These are phyloP conservation scores for Trypanosomatidae sp. DNA, from an alignment of 208 protist genomes.

Conservation along the genomic window DNA sequence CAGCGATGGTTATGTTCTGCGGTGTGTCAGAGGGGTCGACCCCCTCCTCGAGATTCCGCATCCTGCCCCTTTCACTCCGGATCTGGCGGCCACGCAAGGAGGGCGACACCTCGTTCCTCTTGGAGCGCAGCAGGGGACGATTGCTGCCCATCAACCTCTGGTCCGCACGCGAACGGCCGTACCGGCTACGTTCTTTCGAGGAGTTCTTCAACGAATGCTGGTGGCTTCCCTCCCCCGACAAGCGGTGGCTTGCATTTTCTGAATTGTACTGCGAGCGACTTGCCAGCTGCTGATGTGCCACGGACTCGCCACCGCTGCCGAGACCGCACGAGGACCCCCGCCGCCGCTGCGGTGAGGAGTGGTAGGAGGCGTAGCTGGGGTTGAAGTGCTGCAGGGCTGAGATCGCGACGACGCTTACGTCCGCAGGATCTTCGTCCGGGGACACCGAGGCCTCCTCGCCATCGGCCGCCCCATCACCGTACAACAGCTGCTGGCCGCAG, in stretches of 20 bases:
- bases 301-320: not conserved
- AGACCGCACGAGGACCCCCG: not conserved
- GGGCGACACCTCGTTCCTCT: slow-evolving; percentile 12
- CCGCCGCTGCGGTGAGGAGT: slow-evolving; percentile 4
- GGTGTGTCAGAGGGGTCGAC: slow-evolving; percentile 43
- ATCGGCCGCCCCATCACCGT: slow-evolving; percentile 34
- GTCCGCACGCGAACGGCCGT: not conserved
- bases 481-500: slow-evolving; percentile 47
- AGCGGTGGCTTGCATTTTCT: not conserved
- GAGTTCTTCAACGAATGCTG: not conserved
- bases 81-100: slow-evolving; percentile 28
- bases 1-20: slow-evolving; percentile 43
- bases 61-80: slow-evolving; percentile 14
- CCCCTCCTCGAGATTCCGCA: slow-evolving; percentile 44
- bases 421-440: not conserved
- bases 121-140: not conserved
- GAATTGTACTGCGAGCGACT: not conserved
- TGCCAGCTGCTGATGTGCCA: not conserved
- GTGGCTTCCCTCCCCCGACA: not conserved
- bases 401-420: not conserved
- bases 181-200: not conserved
- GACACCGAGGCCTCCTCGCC: not conserved
- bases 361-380: slow-evolving; percentile 16
- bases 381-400: slow-evolving; percentile 1
- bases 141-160: not conserved